Base-by-base conservation (phyloP, 2,329 filamentous ascomycete genomes). In the Colletotrichum endophyticum region DNA sequence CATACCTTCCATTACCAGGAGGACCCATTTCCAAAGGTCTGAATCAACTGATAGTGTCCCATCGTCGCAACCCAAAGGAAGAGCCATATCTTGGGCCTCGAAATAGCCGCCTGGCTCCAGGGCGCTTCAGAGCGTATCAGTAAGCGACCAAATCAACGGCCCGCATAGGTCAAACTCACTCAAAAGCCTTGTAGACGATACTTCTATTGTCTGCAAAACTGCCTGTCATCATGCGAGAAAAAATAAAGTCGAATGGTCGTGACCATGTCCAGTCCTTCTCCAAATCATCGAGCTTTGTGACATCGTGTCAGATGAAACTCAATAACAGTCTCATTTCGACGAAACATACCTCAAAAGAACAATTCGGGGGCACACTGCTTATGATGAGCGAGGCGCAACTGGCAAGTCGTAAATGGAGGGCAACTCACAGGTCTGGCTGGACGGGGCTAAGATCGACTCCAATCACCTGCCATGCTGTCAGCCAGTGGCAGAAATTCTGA, bases 321-420 rank as follows among this genome's bases (percentile, higher is more conserved):
- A 36, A 61, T 12, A 61, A 13, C 16, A 49, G 9, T 25, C 34
- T 56, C n/a, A 27, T 28, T 68, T 13, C 15, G 8, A 2, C 6
- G 5, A 32, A 63, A 22, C 30, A 25, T 63, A 63, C 61, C 61
- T 63, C 61, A 34, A 63, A 89, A 89, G 13, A 80, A 57, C 87
- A 83, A 73, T 89, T 90, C 0, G 85, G 84, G 1, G 88, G 87
- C 3, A 87, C 85, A 72, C 79, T 81, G 27, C 2, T 19, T 22
- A 8, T 63, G 28, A 13, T 63, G 11, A 63, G 32, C 32, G 59
- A 81, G 78, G 7, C 34, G 36, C 19, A n/a, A 25, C 61, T 19
- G 12, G 70, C 19, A 63, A 85, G 16, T 12, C 11, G 19, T 30
- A 4, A 15, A 22, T 25, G 16, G n/a, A 59, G 44, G n/a, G 44